Evolutionary conservation across 805 yeast species (phyloP), one percentile per base, ranked within the genome.

Genomic region (Isabelozyma rhagii): DNA sequence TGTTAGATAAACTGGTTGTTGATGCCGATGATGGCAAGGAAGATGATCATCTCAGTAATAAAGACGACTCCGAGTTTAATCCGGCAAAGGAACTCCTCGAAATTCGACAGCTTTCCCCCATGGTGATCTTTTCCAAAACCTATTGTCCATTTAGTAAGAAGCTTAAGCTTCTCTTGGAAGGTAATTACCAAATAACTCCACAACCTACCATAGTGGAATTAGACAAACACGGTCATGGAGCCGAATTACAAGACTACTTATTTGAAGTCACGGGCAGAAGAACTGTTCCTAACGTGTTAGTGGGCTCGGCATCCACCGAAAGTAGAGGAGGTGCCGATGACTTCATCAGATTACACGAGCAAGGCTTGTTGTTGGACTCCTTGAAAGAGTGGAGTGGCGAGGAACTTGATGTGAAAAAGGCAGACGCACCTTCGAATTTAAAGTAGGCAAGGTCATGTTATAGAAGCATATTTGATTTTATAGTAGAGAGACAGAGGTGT

Each of bases 291-390:
- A 94, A 94, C 63, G 80, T 94, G 17, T 75, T 89, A 47, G 80
- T 93, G 47, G 86, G 84, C 49, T 41, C 43, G 7, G 86, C 87
- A 8, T 65, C 78, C 25, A 58, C 55, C 39, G 62, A 62, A 46
- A 84, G 93, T 44, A 78, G 87, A 55, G 99, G 99, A 39, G 99
- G 99, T 3, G 82, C 82, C 40, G 97, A 90, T 65, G 97, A 92
- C 49, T 81, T 94, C 64, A 73, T 67, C 25, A 75, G 70, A 34
- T 69, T 89, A 50, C 91, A 89, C 60, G 72, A 75, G 17, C 70
- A 75, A 1, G 85, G 84, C 29, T 69, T 68, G 45, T 74, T 93
- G 49, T 71, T 80, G 28, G 69, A 71, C 1, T 67, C 66, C 47
- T 72, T 91, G 60, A 71, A 68, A 41, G 66, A 66, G n/a, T 88